These are phyloP conservation scores for Claviceps sp. DNA, from an alignment of 2,329 filamentous ascomycete species.

Conservation along the genomic window DNA sequence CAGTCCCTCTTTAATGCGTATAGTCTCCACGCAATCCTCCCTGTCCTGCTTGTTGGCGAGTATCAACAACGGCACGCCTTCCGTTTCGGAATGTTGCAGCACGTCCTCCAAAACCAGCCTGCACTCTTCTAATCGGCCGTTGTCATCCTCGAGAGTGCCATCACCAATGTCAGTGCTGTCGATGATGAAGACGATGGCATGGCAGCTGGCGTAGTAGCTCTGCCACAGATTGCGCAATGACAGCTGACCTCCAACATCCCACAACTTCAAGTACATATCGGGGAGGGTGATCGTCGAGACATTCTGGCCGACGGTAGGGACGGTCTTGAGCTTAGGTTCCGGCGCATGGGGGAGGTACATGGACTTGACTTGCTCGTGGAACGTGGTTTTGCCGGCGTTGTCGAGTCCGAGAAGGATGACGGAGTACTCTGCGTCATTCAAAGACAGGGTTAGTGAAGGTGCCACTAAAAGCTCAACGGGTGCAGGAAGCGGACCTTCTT, in stretches of 20 bases:
- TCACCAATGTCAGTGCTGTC: slow-evolving; percentile 90
- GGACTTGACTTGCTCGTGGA: slow-evolving; percentile 91
- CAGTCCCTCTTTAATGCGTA: slow-evolving; percentile 90
- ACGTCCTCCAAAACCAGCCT: slow-evolving; percentile 81
- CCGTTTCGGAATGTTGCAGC: slow-evolving; percentile 72
- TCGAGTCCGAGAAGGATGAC: slow-evolving; percentile 93
- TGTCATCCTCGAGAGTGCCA: slow-evolving; percentile 46
- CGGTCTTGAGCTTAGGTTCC: slow-evolving; percentile 65
- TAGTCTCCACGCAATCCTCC: slow-evolving; percentile 94
- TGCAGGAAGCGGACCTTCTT: slow-evolving; percentile 55
- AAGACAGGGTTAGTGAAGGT: background rate
- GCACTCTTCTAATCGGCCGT: slow-evolving; percentile 70
- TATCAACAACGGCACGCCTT: slow-evolving; percentile 82
- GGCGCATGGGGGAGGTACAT: slow-evolving; percentile 55
- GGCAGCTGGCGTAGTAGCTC: slow-evolving; percentile 84
- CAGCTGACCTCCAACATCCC: slow-evolving; percentile 94
- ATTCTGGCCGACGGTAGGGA: slow-evolving; percentile 95
- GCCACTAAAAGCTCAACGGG: background rate
- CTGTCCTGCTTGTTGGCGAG: slow-evolving; percentile 96
- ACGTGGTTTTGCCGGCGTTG: slow-evolving; percentile 96
- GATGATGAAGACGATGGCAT: slow-evolving; percentile 96
- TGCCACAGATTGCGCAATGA: slow-evolving; percentile 85
- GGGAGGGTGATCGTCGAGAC: slow-evolving; percentile 81
- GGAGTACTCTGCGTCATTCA: slow-evolving; percentile 61
- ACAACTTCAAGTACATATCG: slow-evolving; percentile 95